Conservation (phyloP, 1,284 basidiomycete species). For the Malassezia slooffiae region DNA sequence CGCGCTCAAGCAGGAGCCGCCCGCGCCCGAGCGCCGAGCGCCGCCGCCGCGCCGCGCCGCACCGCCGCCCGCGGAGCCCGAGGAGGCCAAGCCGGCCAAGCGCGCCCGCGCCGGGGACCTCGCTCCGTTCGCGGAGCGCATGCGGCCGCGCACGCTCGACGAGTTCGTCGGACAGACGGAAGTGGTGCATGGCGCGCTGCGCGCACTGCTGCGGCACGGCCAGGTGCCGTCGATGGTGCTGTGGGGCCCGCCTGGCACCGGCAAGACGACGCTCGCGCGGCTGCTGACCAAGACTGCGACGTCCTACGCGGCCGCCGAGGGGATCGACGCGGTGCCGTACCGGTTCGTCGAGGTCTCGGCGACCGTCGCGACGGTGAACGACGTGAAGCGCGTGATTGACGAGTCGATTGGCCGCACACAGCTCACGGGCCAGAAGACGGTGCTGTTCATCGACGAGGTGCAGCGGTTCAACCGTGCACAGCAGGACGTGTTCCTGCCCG, state of each 20-base stretch:
- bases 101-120: neutral
- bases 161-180: conserved; percentile 37
- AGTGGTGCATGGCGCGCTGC: conserved; percentile 32
- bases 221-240: conserved; percentile 37
- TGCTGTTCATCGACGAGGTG: conserved; percentile 75
- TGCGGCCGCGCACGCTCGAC: conserved; percentile 32
- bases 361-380: conserved; percentile 57
- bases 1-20: neutral
- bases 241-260: conserved; percentile 48
- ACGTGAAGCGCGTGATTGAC: conserved; percentile 69
- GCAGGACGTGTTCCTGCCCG: conserved; percentile 52
- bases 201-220: conserved; percentile 28
- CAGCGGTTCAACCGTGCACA: conserved; percentile 70
- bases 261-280: conserved; percentile 70
- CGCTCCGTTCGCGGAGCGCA: conserved; percentile 35
- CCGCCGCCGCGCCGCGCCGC: neutral
- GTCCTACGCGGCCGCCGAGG: conserved; percentile 56
- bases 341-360: conserved; percentile 45
- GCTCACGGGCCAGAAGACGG: conserved; percentile 60
- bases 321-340: conserved; percentile 16
- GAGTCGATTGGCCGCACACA: conserved; percentile 63
- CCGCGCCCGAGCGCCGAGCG: conserved; percentile 9
- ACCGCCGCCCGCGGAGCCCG: neutral
- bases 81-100: neutral
- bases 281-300: conserved; percentile 56